Conservation (phyloP, 768 basidiomycete species). For the Sistotremastrum niveocremeum region DNA sequence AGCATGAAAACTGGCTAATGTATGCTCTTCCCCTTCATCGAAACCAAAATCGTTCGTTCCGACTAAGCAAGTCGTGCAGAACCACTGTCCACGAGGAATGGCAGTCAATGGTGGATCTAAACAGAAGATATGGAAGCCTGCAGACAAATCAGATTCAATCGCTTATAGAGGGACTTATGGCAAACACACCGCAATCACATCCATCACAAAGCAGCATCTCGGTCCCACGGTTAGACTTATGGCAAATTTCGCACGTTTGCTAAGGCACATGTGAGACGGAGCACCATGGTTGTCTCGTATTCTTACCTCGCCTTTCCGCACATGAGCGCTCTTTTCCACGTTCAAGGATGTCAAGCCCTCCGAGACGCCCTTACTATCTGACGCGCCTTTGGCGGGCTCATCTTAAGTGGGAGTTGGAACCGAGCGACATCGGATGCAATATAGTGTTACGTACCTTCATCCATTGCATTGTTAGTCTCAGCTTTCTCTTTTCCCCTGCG, state of each 20-base stretch:
- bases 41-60: conserved; percentile 96
- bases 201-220: conserved; percentile 89
- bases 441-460: not conserved
- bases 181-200: conserved; percentile 57
- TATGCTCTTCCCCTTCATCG: conserved; percentile 95
- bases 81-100: conserved; percentile 94
- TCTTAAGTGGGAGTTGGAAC: too few species aligned
- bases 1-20: conserved; percentile 80
- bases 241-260: conserved; percentile 90
- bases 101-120: conserved; percentile 77
- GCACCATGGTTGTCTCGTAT: conserved; percentile 12
- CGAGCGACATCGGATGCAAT: too few species aligned
- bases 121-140: conserved; percentile 96
- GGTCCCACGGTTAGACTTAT: conserved; percentile 74
- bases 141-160: conserved; percentile 7
- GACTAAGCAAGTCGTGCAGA: conserved; percentile 81
- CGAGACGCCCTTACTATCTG: too few species aligned
- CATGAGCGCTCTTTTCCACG: not conserved
- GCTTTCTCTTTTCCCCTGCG: conserved; percentile 3
- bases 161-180: not conserved
- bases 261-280: conserved; percentile 15
- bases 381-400: too few species aligned
- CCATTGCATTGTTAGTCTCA: not conserved
- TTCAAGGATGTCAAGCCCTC: not conserved
- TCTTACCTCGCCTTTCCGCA: conserved; percentile 27